Base-by-base conservation (phyloP, 495 filamentous ascomycete genomes). In the Penicillium goetzii region DNA sequence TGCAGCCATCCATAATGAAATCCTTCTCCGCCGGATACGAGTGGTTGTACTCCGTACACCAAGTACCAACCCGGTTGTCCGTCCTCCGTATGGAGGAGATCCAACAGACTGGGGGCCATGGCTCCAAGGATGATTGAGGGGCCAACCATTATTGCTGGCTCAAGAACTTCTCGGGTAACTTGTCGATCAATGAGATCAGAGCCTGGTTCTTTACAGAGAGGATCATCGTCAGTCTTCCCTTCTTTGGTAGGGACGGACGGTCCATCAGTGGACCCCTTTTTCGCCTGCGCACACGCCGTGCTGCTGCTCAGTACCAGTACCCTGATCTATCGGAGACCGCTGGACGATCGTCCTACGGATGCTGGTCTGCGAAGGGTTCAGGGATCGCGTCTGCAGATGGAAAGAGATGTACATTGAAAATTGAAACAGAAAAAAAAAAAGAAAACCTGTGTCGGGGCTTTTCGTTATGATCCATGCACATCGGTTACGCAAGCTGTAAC, bases 231-330 rank as follows among this genome's bases (percentile, higher is more conserved):
- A 53, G 34, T 41, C 49, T 67, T 69, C 56, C 66, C 65, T 14
- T 65, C 66, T 49, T 47, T 26, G 47, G 63, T 63, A 43, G 65
- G 40, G 66, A 58, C 43, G 66, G 52, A 55, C 17, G 33, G 52
- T 66, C 61, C 62, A 72, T 74, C 74, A 72, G 74, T 75, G 74
- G 74, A 60, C 65, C 74, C 66, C 55, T 62, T 45, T 47, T 61
- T 41, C 58, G 56, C 52, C 47, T 47, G 21, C 32, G n/a, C 32
- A 55, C 30, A 17, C 52, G n/a, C 52, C 32, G 30, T 55, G 32
- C 2, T 19, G 28, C 52, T 33, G n/a, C 30, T 25, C 25, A 19
- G 23, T 15, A 32, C 36, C 25, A 19, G 23, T 15, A 32, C 36
- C 38, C 21, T 57, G 34, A 43, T 25, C 38, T 15, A 21, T 57